These are phyloP conservation scores for Aspergillus brunneoviolaceus DNA, from an alignment of 2,329 filamentous ascomycete genomes.

Conservation along the genomic window DNA sequence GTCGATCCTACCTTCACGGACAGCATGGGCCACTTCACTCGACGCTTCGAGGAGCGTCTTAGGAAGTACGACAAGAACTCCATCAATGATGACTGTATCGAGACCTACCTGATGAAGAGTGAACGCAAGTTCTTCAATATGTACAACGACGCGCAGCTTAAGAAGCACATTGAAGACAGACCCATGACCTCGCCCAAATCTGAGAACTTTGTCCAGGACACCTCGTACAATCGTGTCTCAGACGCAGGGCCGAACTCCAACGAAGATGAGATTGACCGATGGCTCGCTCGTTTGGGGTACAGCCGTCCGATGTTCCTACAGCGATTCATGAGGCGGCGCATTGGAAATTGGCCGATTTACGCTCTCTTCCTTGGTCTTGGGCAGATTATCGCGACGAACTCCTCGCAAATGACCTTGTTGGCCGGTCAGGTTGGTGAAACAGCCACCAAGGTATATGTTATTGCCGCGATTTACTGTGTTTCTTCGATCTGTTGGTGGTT, in stretches of 20 bases:
- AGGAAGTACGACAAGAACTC: conserved; percentile 56
- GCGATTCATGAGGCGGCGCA: conserved; percentile 54
- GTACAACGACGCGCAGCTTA: conserved; percentile 57
- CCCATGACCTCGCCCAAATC: neutral
- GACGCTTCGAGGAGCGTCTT: conserved; percentile 57
- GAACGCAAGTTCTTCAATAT: conserved; percentile 65
- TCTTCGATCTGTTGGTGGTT: conserved; percentile 63
- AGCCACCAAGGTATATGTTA: conserved; percentile 58
- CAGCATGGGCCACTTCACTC: conserved; percentile 59
- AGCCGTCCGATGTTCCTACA: conserved; percentile 55
- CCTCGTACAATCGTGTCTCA: conserved; percentile 1
- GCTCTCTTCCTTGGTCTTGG: conserved; percentile 61
- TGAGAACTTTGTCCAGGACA: neutral
- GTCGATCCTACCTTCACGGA: conserved; percentile 68
- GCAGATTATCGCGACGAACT: conserved; percentile 64
- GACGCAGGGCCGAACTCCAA: conserved; percentile 30
- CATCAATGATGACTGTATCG: conserved; percentile 59
- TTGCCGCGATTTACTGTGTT: conserved; percentile 58
- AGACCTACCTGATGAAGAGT: conserved; percentile 62
- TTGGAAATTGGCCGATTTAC: conserved; percentile 64
- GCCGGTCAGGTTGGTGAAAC: conserved; percentile 61
- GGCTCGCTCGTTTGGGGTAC: conserved; percentile 56
- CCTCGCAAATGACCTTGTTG: conserved; percentile 66
- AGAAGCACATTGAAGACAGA: conserved; percentile 4
- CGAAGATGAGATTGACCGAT: conserved; percentile 51